These are phyloP conservation scores for Emmonsiellopsis sp. DNA, from an alignment of 2,329 filamentous ascomycete species.

Conservation along the genomic window DNA sequence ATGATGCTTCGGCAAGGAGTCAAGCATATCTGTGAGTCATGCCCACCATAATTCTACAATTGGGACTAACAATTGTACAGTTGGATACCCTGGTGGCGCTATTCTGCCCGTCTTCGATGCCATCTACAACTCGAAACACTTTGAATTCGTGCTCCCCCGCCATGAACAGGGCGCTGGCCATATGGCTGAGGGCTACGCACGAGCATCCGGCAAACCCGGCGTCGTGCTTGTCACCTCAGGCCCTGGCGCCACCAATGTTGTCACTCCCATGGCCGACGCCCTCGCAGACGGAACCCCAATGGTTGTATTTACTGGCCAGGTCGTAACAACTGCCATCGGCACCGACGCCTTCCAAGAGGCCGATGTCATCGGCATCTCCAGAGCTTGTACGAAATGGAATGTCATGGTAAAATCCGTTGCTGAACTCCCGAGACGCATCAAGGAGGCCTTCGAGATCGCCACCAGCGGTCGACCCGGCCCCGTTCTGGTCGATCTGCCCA, in stretches of 20 bases:
- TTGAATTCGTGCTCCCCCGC: conserved; percentile 88
- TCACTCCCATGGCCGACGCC: conserved; percentile 94
- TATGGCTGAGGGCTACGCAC: conserved; percentile 96
- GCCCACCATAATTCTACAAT: background rate
- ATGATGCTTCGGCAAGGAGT: conserved; percentile 94
- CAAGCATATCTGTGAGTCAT: conserved; percentile 80
- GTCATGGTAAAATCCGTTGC: conserved; percentile 95
- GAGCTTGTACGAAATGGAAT: conserved; percentile 97
- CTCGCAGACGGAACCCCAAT: conserved; percentile 91
- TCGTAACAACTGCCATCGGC: conserved; percentile 79
- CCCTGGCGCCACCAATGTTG: conserved; percentile 90
- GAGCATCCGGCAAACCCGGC: conserved; percentile 85
- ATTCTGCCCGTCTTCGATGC: conserved; percentile 98
- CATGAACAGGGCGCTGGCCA: conserved; percentile 98
- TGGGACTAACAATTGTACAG: conserved; percentile 32
- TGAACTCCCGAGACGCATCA: conserved; percentile 86
- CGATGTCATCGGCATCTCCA: conserved; percentile 86
- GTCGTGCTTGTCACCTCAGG: conserved; percentile 96
- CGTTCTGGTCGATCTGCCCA: conserved; percentile 90
- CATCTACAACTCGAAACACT: conserved; percentile 95
- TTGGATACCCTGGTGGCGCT: conserved; percentile 87
- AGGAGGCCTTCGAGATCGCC: conserved; percentile 97
- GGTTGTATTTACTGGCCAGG: conserved; percentile 93
- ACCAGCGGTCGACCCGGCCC: conserved; percentile 89
- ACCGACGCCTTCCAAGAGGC: conserved; percentile 97